A percentile compares a stretch with the other conserved stretches of the same genome.
These are phyloP conservation scores for Artomyces pyxidatus DNA, from an alignment of 768 basidiomycete genomes.

Conservation along the genomic window DNA sequence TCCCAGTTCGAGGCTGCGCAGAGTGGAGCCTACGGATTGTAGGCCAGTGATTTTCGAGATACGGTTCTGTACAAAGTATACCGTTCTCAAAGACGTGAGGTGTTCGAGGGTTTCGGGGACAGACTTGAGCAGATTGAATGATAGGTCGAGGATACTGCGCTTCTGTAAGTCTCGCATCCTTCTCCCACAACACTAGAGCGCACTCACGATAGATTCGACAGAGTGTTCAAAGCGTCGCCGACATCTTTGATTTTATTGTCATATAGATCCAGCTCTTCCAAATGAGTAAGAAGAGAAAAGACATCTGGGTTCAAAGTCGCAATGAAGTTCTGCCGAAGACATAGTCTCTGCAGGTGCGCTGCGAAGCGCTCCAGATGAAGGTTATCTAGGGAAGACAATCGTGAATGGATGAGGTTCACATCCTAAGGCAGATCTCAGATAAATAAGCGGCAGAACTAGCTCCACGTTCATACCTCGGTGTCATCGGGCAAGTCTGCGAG, in stretches of 20 bases:
- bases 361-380: slow-evolving; percentile 74
- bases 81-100: slow-evolving; percentile 56
- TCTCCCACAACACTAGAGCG: neutral
- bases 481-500: slow-evolving; percentile 77
- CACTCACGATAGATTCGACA: slow-evolving; percentile 50
- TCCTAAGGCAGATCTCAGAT: slow-evolving; percentile 43
- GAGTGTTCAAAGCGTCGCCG: slow-evolving; percentile 53
- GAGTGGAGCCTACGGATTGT: slow-evolving; percentile 39
- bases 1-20: slow-evolving; percentile 86
- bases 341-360: slow-evolving; percentile 57
- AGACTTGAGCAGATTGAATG: slow-evolving; percentile 82
- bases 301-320: slow-evolving; percentile 62
- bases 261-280: slow-evolving; percentile 92
- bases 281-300: slow-evolving; percentile 52
- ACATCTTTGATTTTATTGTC: slow-evolving; percentile 87
- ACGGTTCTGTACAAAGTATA: slow-evolving; percentile 96
- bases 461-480: slow-evolving; percentile 50
- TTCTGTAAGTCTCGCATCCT: no score
- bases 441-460: neutral
- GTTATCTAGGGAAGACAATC: slow-evolving; percentile 57
- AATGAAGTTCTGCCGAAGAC: slow-evolving; percentile 83
- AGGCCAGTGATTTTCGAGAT: slow-evolving; percentile 75
- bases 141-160: slow-evolving; percentile 71
- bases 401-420: slow-evolving; percentile 76
- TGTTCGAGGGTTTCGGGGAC: slow-evolving; percentile 56